Evolutionary conservation across 768 basidiomycete genomes (phyloP), one percentile per base, ranked within the genome.

Genomic region (Russula griseocarnosa): DNA sequence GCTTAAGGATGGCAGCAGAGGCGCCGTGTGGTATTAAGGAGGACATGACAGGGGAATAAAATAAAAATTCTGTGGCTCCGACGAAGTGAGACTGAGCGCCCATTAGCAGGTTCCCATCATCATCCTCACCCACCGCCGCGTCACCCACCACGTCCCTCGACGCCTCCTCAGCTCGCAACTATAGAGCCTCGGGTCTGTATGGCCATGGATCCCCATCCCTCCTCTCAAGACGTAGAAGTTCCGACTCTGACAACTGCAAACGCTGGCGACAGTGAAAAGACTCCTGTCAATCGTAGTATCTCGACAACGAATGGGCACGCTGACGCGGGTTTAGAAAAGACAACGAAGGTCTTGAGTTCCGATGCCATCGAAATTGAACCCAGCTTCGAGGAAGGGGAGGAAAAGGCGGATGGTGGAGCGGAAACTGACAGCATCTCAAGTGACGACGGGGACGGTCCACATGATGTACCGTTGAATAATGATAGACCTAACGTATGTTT

Each of bases 1-100:
- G 84, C 70, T 86, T 83, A 36, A 95, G 76, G 24, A 95, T 82
- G n/a, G 90, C 90, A 13, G 86, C 84, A 60, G 91, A 84, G 22
- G 87, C 89, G 40, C 68, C 79, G 32, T 74, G 62, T 8, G 91
- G 91, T 30, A 88, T 67, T 63, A 62, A 34, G 44, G 40, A 58
- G 46, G 56, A 59, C 44, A 61, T 62, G 52, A 30, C 13, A 2
- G 53, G 1, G 22, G 7, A 13, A 32, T 18, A 53, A n/a, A n/a
- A 32, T n/a, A n/a, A 52, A 28, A 47, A 14, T 52, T 52, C 4
- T 9, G 28, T 52, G 26, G 26, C 51, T 26, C 36, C 34, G 11
- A 34, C 11, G 11, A 36, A 13, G 36, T 14, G 36, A 36, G 36
- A 36, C 36, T 4, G 8, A 13, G 36, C 36, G 63, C 63, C 52